Evolutionary conservation across 768 basidiomycete genomes (phyloP).

Genomic region (Russula vinacea): DNA sequence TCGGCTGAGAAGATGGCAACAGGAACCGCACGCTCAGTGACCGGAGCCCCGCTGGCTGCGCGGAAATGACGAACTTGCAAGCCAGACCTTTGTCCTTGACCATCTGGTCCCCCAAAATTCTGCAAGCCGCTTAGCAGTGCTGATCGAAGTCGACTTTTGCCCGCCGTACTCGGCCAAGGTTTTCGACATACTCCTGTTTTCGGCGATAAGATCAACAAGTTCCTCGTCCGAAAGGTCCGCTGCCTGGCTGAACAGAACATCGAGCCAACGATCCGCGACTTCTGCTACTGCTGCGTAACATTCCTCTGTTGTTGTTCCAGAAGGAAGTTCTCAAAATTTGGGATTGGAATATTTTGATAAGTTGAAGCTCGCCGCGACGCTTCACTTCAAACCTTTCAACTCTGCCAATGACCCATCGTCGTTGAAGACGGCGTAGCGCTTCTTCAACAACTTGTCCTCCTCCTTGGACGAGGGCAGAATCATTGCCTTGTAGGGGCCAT

Average conservation of each 20-base stretch:
- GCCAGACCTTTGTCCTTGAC: conserved; percentile 99
- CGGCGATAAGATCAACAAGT: conserved; percentile 95
- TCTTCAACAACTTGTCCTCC: conserved; percentile 97
- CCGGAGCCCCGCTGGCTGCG: conserved; percentile 88
- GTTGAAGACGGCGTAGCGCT: conserved; percentile 98
- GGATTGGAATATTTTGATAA: conserved; percentile 99
- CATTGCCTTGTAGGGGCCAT: conserved; percentile 99
- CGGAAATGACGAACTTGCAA: conserved; percentile 98
- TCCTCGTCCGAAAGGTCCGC: conserved; percentile 87
- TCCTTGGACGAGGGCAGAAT: conserved; percentile 98
- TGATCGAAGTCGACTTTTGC: conserved; percentile 98
- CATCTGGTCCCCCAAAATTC: conserved; percentile 99
- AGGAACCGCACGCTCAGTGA: conserved; percentile 95
- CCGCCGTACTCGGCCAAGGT: conserved; percentile 93
- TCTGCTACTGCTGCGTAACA: conserved; percentile 93
- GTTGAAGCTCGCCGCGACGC: conserved; percentile 92
- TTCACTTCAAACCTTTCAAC: conserved; percentile 99
- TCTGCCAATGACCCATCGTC: conserved; percentile 97
- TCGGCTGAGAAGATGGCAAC: conserved; percentile 98
- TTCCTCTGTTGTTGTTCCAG: conserved; percentile 91
- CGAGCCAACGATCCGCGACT: conserved; percentile 95
- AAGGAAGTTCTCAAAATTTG: conserved; percentile 96
- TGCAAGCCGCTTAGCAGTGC: conserved; percentile 89
- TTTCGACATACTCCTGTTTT: conserved; percentile 96
- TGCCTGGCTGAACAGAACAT: conserved; percentile 85